Base-by-base conservation (phyloP, 2,329 filamentous ascomycete species). In the Colletotrichum sp. region DNA sequence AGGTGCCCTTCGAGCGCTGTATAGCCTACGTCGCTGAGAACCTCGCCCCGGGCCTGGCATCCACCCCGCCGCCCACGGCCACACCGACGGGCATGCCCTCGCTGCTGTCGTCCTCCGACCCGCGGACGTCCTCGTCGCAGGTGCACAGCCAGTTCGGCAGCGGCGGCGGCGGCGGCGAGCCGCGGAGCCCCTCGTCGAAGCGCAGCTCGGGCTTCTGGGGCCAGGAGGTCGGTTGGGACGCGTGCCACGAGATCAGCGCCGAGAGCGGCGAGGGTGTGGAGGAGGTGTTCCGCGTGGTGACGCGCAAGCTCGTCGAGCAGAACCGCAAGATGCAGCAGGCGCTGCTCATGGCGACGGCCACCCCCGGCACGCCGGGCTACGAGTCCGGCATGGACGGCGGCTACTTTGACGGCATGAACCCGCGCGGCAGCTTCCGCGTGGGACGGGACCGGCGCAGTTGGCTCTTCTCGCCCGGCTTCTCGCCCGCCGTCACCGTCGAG, bases 1-100 rank as follows among this genome's bases (percentile, higher is more conserved):
- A 96, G 82, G 95, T 99, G 8, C 95, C 96, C 25, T 98, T 98
- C 83, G 96, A 99, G 85, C 92, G 95, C 78, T 98, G 96, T 83
- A 98, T 98, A 81, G 95, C 95, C 64, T 99, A 98, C 85, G 95
- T 98, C 52, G 96, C 96, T 30, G 96, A 98, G 84, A 95, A 98
- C 82, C 90, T 98, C 3, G 94, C 94, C 71, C 95, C 96, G 0
- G 91, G 92, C 32, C 85, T 91, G 67, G 90, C 90, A 72, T 90
- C 88, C 65, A 94, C 94, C 16, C 94, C 93, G 8, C 93, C 94
- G 0, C 88, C 93, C 2, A 93, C 93, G 2, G 91, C 92, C 10
- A 89, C 84, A 27, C 85, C 83, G 30, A 81, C 72, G 73, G 86
- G 84, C 27, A 78, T 81, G 71, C 70, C 70, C 81, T 77, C 66